Evolutionary conservation across 805 yeast genomes (phyloP), one percentile per base, ranked within the genome.

Genomic region (Metschnikowia shivogae): DNA sequence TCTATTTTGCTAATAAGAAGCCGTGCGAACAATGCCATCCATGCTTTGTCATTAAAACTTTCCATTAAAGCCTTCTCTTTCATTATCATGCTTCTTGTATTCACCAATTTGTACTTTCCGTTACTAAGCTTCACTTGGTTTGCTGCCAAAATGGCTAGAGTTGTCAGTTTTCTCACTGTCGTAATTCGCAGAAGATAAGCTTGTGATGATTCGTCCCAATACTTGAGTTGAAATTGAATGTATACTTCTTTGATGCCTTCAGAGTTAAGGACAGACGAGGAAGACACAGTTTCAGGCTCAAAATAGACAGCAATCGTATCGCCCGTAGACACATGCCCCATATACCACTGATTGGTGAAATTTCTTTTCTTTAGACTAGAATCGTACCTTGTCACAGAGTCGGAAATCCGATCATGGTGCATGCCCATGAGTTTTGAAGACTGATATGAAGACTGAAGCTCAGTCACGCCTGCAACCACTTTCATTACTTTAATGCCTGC

Each of bases 321-420:
- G 11, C 44, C 37, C 0, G 32, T 13, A 1, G 48, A 24, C n/a
- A 68, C 40, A 12, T 39, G 36, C 36, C 63, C 64, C 41, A 69
- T 57, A 22, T 45, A 46, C 74, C 75, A 69, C 39, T 54, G 54
- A 46, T 72, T 72, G 6, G 77, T 72, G 45, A 68, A 64, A 5
- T 65, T 58, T 36, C 55, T 57, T 45, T 61, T 62, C 33, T 59
- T 60, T 26, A 60, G 54, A 5, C 66, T 51, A 1, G 68, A 58
- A 43, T 69, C 74, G 47, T 58, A 70, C 13, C 48, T 46, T 7
- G 62, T 56, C 5, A 66, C 36, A 6, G 57, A 54, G 48, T 70
- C 75, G 4, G 72, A 63, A 1, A 70, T 67, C 28, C 57, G 62
- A 9, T 59, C 60, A 32, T 62, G 52, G 46, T 64, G 66, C 10